phyloP scores from a whole-genome alignment of 75 land plant genomes.

The Pinus taeda region DNA sequence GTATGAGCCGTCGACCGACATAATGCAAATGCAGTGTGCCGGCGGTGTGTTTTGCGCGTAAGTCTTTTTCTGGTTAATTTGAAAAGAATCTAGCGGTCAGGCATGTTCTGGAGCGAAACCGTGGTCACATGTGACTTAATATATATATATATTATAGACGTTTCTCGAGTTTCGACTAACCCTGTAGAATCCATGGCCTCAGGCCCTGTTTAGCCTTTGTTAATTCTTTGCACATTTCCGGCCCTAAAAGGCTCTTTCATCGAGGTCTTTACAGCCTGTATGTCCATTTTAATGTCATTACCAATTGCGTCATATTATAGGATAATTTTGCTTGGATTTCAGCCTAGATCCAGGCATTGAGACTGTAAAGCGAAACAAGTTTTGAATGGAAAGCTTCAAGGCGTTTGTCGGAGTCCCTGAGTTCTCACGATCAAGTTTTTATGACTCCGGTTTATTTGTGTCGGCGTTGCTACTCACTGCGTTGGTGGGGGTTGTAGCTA shows the following conservation, averaged over 20 bases:
- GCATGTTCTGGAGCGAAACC: too few species aligned
- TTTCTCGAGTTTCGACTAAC: too few species aligned
- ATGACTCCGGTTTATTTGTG: not conserved
- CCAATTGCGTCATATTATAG: not conserved
- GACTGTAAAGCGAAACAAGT: not conserved
- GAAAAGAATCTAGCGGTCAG: too few species aligned
- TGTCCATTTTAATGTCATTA: not conserved
- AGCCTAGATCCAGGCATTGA: not conserved
- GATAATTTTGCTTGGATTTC: not conserved
- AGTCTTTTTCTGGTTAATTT: too few species aligned
- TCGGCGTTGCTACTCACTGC: slow-evolving; percentile 35
- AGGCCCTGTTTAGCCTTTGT: too few species aligned
- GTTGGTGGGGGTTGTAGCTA: slow-evolving; percentile 31
- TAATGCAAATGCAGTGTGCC: too few species aligned
- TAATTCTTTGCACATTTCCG: too few species aligned
- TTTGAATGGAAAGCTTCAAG: not conserved
- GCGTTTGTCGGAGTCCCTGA: not conserved
- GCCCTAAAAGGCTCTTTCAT: not conserved
- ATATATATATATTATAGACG: too few species aligned
- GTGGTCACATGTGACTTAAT: too few species aligned
- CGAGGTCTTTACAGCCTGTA: not conserved
- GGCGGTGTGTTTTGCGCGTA: too few species aligned
- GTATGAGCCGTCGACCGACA: too few species aligned
- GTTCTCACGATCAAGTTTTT: not conserved
- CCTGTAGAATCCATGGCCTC: too few species aligned